phyloP scores from a whole-genome alignment of 352 stramenopile genomes.

The Thalassiosira mediterranea region DNA sequence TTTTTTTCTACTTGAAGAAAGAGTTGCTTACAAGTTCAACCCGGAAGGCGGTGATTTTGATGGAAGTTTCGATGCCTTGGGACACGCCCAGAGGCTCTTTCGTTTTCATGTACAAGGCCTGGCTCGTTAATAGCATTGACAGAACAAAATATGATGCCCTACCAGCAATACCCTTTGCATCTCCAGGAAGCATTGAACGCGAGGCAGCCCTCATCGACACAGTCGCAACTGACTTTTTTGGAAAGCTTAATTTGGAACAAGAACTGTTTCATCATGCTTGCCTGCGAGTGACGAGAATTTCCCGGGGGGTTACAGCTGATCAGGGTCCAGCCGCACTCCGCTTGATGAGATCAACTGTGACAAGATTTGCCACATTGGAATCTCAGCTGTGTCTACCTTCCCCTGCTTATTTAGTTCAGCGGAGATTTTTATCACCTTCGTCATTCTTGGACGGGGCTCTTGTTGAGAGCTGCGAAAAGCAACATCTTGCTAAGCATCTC shows the following conservation, averaged over 20 bases:
- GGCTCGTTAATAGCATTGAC: conserved; percentile 45
- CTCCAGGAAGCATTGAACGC: conserved; percentile 32
- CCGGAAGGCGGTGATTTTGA: conserved; percentile 34
- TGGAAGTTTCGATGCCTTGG: conserved; percentile 44
- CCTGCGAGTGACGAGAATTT: conserved; percentile 16
- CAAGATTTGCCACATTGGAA: conserved; percentile 29
- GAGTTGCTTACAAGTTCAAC: conserved; percentile 35
- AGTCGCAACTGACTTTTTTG: conserved; percentile 43
- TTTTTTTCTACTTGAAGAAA: conserved; percentile 44
- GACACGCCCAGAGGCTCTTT: conserved; percentile 24
- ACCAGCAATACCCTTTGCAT: conserved; percentile 32
- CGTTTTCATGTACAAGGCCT: conserved; percentile 48
- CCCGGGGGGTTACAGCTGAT: conserved; percentile 7
- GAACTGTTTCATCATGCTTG: conserved; percentile 53
- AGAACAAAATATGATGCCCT: conserved; percentile 19
- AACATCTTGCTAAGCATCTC: conserved; percentile 41
- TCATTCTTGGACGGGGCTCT: conserved; percentile 42
- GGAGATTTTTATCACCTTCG: conserved; percentile 52
- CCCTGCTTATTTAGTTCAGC: conserved; percentile 43
- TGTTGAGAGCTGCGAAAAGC: conserved; percentile 39
- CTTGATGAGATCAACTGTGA: conserved; percentile 39
- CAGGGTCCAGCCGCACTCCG: conserved; percentile 11
- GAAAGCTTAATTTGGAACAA: conserved; percentile 30
- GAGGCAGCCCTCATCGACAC: conserved; percentile 46
- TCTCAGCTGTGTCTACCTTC: conserved; percentile 18